These are phyloP conservation scores for Colletotrichum karsti DNA, from an alignment of 2,329 filamentous ascomycete species.

Conservation along the genomic window DNA sequence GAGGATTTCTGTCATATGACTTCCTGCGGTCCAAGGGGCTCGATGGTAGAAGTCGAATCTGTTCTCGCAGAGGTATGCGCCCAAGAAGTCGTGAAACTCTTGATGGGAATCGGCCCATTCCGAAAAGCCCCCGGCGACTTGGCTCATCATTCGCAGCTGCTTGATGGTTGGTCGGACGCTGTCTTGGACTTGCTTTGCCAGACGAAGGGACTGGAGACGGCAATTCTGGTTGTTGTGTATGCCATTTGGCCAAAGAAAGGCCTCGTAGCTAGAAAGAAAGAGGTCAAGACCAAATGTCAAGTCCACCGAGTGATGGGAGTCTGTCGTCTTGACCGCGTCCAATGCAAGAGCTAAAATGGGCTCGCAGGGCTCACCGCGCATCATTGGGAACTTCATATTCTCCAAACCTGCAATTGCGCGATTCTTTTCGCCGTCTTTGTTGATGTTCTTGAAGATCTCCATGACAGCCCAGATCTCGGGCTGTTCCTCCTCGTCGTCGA, in stretches of 20 bases:
- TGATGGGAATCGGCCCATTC: neutral
- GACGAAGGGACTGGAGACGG: neutral
- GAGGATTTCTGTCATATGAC: neutral
- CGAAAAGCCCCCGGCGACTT: no score
- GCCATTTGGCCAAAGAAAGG: neutral
- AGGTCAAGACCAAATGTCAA: neutral
- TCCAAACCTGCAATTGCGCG: neutral
- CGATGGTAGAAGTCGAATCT: neutral
- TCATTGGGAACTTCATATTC: neutral
- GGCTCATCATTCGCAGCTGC: neutral
- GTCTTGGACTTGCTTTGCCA: neutral
- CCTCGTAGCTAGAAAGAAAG: neutral
- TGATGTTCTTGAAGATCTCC: neutral
- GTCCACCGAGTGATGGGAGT: neutral
- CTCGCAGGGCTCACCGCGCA: neutral
- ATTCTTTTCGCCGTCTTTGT: neutral
- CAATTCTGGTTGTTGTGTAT: neutral
- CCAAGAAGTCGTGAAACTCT: neutral
- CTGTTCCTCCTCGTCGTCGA: neutral
- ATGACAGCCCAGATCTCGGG: neutral
- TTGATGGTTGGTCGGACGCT: neutral
- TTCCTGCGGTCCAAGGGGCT: neutral
- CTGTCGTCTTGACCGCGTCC: no score
- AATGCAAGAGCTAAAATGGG: neutral
- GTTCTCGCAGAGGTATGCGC: neutral